These are phyloP conservation scores for Circinella umbellata DNA, from an alignment of 371 early-diverging fungal genomes.

Conservation along the genomic window DNA sequence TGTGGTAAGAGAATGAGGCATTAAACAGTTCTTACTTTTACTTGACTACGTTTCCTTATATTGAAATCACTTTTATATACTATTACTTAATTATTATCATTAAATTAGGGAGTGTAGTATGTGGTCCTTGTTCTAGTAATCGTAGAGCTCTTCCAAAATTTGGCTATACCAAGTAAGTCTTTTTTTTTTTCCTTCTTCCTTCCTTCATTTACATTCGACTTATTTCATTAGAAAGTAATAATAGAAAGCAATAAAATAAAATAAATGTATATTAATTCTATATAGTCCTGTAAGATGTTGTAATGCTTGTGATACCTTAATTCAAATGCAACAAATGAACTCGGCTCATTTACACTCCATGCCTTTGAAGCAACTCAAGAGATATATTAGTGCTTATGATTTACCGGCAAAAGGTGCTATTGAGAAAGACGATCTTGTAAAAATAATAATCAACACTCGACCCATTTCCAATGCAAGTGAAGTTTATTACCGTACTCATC, in stretches of 20 bases:
- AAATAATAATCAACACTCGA: slow-evolving; percentile 45
- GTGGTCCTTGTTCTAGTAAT: slow-evolving; percentile 47
- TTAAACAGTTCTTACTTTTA: background rate
- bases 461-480: slow-evolving; percentile 54
- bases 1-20: slow-evolving; percentile 41
- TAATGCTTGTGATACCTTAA: slow-evolving; percentile 42
- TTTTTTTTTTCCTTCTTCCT: background rate
- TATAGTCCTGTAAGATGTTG: slow-evolving; percentile 49
- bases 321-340: slow-evolving; percentile 49
- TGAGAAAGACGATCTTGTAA: slow-evolving; percentile 52
- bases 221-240: too few species aligned
- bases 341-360: slow-evolving; percentile 31
- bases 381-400: slow-evolving; percentile 46
- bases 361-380: slow-evolving; percentile 38
- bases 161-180: slow-evolving; percentile 55
- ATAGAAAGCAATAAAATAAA: background rate
- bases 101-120: slow-evolving; percentile 46
- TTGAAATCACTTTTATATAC: background rate
- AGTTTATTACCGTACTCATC: slow-evolving; percentile 35
- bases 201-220: background rate
- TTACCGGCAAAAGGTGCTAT: slow-evolving; percentile 40
- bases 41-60: background rate
- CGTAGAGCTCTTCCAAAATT: slow-evolving; percentile 44
- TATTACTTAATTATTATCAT: background rate
- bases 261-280: background rate